A percentile compares a stretch with the other conserved stretches of the same genome.
These are phyloP conservation scores for Gossypium herbaceum DNA, from an alignment of 345 rosid genomes.

Conservation along the genomic window DNA sequence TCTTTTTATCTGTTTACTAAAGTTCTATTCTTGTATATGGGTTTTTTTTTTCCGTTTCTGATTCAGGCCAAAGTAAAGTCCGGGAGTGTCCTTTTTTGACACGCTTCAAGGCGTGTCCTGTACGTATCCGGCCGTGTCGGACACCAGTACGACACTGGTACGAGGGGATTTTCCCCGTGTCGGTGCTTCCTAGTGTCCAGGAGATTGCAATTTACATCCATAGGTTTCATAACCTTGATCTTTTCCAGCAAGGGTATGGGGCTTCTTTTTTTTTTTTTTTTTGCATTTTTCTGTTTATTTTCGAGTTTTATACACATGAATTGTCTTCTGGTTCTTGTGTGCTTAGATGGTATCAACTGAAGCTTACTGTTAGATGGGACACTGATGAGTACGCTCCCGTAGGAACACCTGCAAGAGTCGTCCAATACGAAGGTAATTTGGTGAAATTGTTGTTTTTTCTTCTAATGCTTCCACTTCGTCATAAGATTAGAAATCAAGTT, in stretches of 20 bases:
- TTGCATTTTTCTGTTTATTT: not conserved
- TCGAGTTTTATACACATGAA: not conserved
- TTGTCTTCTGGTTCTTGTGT: not conserved
- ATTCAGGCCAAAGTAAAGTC: no score
- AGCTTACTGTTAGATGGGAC: slow-evolving; percentile 85
- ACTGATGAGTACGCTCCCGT: slow-evolving; percentile 37
- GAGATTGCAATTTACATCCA: slow-evolving; percentile 82
- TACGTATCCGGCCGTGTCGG: no score
- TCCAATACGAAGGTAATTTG: slow-evolving; percentile 87
- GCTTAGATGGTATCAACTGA: slow-evolving; percentile 86
- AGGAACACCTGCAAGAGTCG: slow-evolving; percentile 79
- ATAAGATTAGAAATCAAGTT: not conserved
- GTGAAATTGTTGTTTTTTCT: not conserved
- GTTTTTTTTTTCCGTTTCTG: no score
- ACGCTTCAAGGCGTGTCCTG: no score
- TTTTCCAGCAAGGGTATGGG: slow-evolving; percentile 88
- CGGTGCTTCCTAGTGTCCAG: slow-evolving; percentile 25
- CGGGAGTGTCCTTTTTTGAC: no score
- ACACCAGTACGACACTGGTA: no score
- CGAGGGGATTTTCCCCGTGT: no score
- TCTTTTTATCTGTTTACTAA: no score
- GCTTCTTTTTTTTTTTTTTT: not conserved
- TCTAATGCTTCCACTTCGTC: not conserved
- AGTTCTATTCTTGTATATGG: no score
- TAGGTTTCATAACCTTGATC: slow-evolving; percentile 81